Conservation (phyloP, 2,329 filamentous ascomycete genomes). For the Xylariaceae sp. region DNA sequence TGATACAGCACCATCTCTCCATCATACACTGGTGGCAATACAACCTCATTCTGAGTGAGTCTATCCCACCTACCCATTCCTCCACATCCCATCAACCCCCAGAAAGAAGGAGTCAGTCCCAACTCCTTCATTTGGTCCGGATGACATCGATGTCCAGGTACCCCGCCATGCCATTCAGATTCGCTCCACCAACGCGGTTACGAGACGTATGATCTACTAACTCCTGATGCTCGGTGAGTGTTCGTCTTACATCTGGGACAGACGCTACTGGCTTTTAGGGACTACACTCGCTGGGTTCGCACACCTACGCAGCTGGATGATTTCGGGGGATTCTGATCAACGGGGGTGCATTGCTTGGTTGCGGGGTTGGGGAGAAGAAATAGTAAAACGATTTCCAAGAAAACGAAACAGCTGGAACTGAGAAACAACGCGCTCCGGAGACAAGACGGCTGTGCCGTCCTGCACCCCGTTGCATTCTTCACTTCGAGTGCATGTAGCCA, state of each 20-base stretch:
- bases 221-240: slow-evolving; percentile 16
- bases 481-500: no score
- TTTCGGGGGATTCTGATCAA: slow-evolving; percentile 4
- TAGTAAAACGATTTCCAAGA: background rate
- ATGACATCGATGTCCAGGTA: background rate
- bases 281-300: slow-evolving; percentile 20
- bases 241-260: slow-evolving; percentile 26
- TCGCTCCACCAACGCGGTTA: background rate
- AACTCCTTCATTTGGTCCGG: background rate
- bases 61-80: background rate
- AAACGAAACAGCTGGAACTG: no score
- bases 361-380: background rate
- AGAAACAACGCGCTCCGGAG: no score
- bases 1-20: slow-evolving; percentile 27
- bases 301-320: slow-evolving; percentile 6
- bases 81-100: background rate
- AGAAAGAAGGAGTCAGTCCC: background rate
- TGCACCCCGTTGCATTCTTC: no score
- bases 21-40: slow-evolving; percentile 36
- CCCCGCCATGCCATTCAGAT: background rate
- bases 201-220: background rate
- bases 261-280: slow-evolving; percentile 23
- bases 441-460: no score
- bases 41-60: slow-evolving; percentile 31
- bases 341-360: background rate